A percentile compares a stretch with the other conserved stretches of the same genome.
Conservation (phyloP, 2,329 filamentous ascomycete genomes). For the Ophiostoma piceae region DNA sequence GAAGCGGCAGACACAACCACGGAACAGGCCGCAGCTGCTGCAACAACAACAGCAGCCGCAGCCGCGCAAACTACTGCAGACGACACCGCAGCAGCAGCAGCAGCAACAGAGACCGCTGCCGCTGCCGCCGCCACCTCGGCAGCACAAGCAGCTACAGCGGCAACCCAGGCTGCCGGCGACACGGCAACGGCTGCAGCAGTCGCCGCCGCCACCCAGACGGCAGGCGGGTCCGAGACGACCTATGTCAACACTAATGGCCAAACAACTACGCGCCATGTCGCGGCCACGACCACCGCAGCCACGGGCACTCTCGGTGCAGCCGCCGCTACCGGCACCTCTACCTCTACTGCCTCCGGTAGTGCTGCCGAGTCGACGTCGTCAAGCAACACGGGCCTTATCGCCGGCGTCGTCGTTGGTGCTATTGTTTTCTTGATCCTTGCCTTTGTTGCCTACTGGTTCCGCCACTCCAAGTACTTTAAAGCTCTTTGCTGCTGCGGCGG, state of each 20-base stretch:
- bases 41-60: not conserved
- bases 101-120: not conserved
- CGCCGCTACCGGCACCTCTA: not conserved
- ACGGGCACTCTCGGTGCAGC: conserved; percentile 9
- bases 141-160: not conserved
- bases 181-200: not conserved
- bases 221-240: not conserved
- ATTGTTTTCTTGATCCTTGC: not conserved
- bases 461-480: conserved; percentile 14
- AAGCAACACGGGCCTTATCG: conserved; percentile 20
- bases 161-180: not conserved
- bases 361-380: not conserved
- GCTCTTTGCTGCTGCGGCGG: conserved; percentile 17
- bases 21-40: not conserved
- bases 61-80: not conserved
- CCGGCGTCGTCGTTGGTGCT: conserved; percentile 18
- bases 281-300: conserved; percentile 5
- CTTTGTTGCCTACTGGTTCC: conserved; percentile 21
- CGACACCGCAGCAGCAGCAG: not conserved
- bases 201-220: not conserved
- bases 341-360: not conserved
- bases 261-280: conserved; percentile 5
- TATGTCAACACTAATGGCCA: conserved; percentile 18
- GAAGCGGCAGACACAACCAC: not conserved
- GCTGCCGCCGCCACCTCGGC: not conserved